A percentile compares a stretch with the other conserved stretches of the same genome.
Conservation (phyloP, 176 grass and related monocot species). For the Avena atlantica region DNA sequence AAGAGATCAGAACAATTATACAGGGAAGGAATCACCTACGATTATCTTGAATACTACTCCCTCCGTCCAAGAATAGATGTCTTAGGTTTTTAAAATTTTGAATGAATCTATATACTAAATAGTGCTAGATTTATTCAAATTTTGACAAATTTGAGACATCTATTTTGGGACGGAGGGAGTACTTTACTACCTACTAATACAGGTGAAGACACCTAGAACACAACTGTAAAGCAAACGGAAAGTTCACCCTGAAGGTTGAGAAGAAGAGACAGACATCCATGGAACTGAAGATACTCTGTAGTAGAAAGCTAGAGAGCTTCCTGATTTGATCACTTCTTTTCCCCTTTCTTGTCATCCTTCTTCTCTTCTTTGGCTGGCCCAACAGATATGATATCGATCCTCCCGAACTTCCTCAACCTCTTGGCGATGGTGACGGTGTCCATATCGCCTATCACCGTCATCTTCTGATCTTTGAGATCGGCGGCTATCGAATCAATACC, state of each 20-base stretch:
- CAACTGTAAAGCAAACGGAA: background rate
- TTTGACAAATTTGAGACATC: too few species aligned
- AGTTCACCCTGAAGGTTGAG: background rate
- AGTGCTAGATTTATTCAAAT: too few species aligned
- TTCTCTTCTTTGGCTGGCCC: constrained; percentile 86
- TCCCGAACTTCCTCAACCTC: constrained; percentile 80
- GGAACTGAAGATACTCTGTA: background rate
- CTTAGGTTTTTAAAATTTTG: too few species aligned
- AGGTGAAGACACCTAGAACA: background rate
- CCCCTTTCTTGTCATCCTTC: constrained; percentile 75
- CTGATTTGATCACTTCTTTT: constrained; percentile 49
- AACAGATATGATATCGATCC: constrained; percentile 73
- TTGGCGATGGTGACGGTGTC: constrained; percentile 74
- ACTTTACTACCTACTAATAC: background rate
- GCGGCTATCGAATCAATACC: constrained; percentile 83
- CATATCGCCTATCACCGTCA: constrained; percentile 83
- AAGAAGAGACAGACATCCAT: background rate
- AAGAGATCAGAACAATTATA: background rate
- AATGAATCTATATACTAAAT: too few species aligned
- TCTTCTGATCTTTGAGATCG: constrained; percentile 74
- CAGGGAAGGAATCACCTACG: background rate
- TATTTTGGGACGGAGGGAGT: too few species aligned
- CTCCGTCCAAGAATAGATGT: too few species aligned
- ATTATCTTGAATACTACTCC: background rate
- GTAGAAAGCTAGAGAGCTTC: background rate